Base-by-base conservation (phyloP, 2,329 filamentous ascomycete genomes). In the Claviceps humidiphila region DNA sequence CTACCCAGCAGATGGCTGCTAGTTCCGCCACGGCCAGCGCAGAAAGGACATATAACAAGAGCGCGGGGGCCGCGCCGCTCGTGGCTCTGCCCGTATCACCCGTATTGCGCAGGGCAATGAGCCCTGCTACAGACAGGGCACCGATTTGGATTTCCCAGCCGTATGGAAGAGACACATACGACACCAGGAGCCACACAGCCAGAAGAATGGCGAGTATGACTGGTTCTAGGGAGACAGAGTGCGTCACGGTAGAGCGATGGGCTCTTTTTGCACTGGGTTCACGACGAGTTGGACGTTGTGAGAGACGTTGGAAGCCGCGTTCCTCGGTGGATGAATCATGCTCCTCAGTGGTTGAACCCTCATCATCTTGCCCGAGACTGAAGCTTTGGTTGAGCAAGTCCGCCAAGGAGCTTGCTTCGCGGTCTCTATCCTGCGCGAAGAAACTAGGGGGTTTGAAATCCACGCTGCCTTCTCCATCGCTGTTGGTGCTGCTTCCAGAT, bases 391-490 rank as follows among this genome's bases (percentile, higher is more conserved):
- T 65, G 49, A 77, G 65, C 17, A 75, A 56, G 34, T 74, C 72
- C 0, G 72, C 71, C 52, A 77, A 52, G 1, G 66, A 64, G 52
- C 68, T 71, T 2, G 71, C 63, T 47, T 74, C 71, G 14, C 48
- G 43, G 43, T 66, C 61, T 20, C 58, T 51, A 13, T 66, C 59
- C 1, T 72, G 69, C 4, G 80, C 78, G 63, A 81, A 83, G 65
- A 82, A 78, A n/a, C 66, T 76, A 2, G 79, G 80, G 47, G 80
- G 77, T 53, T 80, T 75, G 51, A 84, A 82, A 37, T 74, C 66
- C 39, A 71, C 71, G 3, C 54, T 54, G 0, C 30, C 51, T 16
- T 57, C 63, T 1, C 56, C 55, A 8, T 56, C 51, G 0, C 24
- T 30, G 6, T 26, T 14, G 22, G 22, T 14, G 42, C 50, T 51